These are phyloP conservation scores for Aciculosporium take DNA, from an alignment of 2,329 filamentous ascomycete species.

Conservation along the genomic window DNA sequence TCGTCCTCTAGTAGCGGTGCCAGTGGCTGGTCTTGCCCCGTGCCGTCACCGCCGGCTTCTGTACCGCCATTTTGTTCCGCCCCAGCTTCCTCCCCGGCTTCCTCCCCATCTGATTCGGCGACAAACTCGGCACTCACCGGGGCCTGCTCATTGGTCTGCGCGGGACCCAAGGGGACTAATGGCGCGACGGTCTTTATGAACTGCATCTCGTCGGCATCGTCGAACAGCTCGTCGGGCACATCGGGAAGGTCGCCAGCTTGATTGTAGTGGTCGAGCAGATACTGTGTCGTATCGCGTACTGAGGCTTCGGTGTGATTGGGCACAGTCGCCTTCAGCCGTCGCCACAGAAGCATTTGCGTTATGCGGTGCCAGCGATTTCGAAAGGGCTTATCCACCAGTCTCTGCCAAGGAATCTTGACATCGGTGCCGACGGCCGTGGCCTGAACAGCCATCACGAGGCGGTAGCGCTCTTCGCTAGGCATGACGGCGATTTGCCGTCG, in stretches of 20 bases:
- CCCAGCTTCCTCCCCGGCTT: conserved; percentile 5
- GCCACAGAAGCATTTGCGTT: conserved; percentile 26
- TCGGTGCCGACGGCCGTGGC: conserved; percentile 26
- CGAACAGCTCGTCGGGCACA: conserved; percentile 16
- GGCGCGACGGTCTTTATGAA: conserved; percentile 13
- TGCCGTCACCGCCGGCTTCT: conserved; percentile 5
- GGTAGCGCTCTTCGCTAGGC: conserved; percentile 28
- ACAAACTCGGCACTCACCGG: conserved; percentile 16
- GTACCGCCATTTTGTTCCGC: conserved; percentile 6
- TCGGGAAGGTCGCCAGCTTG: conserved; percentile 20
- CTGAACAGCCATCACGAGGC: conserved; percentile 29
- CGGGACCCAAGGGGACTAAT: background rate
- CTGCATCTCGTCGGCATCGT: conserved; percentile 20
- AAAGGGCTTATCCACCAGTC: conserved; percentile 26
- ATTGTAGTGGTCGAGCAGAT: conserved; percentile 21
- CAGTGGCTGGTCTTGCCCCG: conserved; percentile 1
- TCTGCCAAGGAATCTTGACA: conserved; percentile 34
- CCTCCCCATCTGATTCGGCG: conserved; percentile 17
- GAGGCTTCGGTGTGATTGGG: conserved; percentile 18
- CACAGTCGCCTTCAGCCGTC: conserved; percentile 21
- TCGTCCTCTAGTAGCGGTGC: conserved; percentile 7
- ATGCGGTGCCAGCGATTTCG: conserved; percentile 24
- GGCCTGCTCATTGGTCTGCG: background rate
- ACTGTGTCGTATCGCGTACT: conserved; percentile 21
- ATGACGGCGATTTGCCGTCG: conserved; percentile 28